A percentile compares a stretch with the other conserved stretches of the same genome.
phyloP scores from a whole-genome alignment of 2,329 filamentous ascomycete species.

The Pestalotiopsis sp. region DNA sequence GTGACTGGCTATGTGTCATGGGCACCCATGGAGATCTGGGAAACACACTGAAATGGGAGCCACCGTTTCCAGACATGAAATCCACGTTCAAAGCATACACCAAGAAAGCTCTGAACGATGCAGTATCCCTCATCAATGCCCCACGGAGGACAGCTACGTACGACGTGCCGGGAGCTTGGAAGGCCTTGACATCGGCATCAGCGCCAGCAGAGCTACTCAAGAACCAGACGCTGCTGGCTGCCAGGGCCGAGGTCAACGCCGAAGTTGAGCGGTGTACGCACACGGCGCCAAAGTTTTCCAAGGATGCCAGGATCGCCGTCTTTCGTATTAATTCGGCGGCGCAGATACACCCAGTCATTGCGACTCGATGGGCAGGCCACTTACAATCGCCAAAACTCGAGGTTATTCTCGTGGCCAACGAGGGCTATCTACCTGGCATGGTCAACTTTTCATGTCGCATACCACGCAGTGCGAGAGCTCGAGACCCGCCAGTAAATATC shows the following conservation, averaged over 20 bases:
- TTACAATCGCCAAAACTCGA: constrained; percentile 61
- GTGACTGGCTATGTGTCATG: constrained; percentile 64
- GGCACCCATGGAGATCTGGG: constrained; percentile 70
- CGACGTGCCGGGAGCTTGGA: constrained; percentile 63
- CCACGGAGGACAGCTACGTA: constrained; percentile 63
- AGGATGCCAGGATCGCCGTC: constrained; percentile 63
- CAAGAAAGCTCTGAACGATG: constrained; percentile 64
- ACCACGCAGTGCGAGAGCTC: constrained; percentile 53
- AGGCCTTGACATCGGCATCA: constrained; percentile 51
- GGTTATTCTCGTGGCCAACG: constrained; percentile 67
- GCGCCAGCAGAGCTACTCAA: constrained; percentile 53
- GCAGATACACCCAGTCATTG: constrained; percentile 69
- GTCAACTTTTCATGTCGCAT: constrained; percentile 71
- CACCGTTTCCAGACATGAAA: constrained; percentile 68
- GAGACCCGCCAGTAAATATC: constrained; percentile 62
- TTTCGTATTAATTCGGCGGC: constrained; percentile 61
- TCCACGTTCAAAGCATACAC: constrained; percentile 60
- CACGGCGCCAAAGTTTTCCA: constrained; percentile 63
- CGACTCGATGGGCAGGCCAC: constrained; percentile 66
- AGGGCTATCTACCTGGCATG: constrained; percentile 62
- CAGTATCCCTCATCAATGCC: constrained; percentile 66
- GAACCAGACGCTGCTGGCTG: constrained; percentile 51
- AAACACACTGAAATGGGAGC: constrained; percentile 64
- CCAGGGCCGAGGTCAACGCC: constrained; percentile 58
- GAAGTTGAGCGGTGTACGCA: constrained; percentile 65